A percentile compares a stretch with the other conserved stretches of the same genome.
These are phyloP conservation scores for Salix koriyanagi DNA, from an alignment of 345 rosid species.

Conservation along the genomic window DNA sequence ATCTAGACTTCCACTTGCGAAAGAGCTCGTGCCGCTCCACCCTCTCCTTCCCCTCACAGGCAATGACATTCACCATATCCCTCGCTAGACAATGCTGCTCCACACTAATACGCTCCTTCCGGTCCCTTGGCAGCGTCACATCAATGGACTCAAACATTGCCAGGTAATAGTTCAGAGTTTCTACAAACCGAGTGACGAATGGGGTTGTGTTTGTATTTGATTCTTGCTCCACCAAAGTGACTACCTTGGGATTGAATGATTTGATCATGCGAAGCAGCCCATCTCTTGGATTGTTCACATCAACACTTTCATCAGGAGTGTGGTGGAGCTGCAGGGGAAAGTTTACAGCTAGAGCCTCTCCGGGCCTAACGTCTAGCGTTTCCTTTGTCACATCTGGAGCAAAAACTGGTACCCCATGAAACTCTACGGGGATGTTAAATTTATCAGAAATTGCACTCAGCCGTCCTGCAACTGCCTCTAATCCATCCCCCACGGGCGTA, in stretches of 20 bases:
- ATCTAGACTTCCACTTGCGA: constrained; percentile 72
- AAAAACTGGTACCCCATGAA: constrained; percentile 50
- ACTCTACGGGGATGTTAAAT: constrained; percentile 53
- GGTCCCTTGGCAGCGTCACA: constrained; percentile 44
- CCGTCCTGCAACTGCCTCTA: constrained; percentile 43
- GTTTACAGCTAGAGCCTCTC: constrained; percentile 64
- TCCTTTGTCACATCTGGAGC: constrained; percentile 45
- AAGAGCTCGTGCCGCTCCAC: constrained; percentile 67
- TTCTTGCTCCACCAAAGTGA: constrained; percentile 69
- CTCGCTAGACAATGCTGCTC: constrained; percentile 67
- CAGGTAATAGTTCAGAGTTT: constrained; percentile 54
- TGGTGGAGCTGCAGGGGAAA: constrained; percentile 71
- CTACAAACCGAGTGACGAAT: constrained; percentile 53
- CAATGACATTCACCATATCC: constrained; percentile 62
- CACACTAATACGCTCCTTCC: constrained; percentile 44
- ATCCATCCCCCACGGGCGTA: constrained; percentile 51
- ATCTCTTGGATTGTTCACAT: constrained; percentile 63
- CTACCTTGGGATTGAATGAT: constrained; percentile 59
- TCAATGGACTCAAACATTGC: constrained; percentile 75
- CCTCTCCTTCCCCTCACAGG: constrained; percentile 68
- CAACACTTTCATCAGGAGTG: constrained; percentile 70
- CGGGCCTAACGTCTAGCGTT: constrained; percentile 64
- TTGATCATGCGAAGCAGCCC: constrained; percentile 62
- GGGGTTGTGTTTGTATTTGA: constrained; percentile 73
- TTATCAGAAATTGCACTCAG: constrained; percentile 46